Percentiles rank a stretch among this genome's conserved stretches.
Conservation (phyloP, 2,329 filamentous ascomycete species). For the Coniochaeta sp. region DNA sequence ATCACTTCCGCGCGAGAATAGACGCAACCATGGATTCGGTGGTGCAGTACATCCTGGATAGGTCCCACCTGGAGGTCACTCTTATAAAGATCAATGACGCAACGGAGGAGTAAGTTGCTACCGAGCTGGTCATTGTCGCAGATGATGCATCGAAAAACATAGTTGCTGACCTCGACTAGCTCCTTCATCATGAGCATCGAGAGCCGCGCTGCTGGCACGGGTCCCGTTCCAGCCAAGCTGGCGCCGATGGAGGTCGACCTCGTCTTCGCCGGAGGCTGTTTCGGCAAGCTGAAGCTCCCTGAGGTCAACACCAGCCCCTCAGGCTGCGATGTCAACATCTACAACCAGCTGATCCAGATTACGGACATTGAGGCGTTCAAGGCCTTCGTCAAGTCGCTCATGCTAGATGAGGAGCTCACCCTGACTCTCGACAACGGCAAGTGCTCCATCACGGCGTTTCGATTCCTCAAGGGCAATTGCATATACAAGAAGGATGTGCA, state of each 20-base stretch:
- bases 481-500: conserved; percentile 19
- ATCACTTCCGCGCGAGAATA: background rate
- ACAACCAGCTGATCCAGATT: conserved; percentile 20
- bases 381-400: conserved; percentile 22
- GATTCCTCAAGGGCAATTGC: conserved; percentile 12
- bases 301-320: conserved; percentile 18
- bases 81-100: conserved; percentile 21
- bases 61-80: conserved; percentile 18
- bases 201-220: conserved; percentile 20
- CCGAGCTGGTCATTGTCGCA: background rate
- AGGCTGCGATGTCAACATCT: conserved; percentile 17
- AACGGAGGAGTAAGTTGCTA: conserved; percentile 19
- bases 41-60: conserved; percentile 19
- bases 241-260: conserved; percentile 19
- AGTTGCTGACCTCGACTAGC: conserved; percentile 9
- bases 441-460: conserved; percentile 18
- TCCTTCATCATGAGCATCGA: conserved; percentile 21
- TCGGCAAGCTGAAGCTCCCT: conserved; percentile 22
- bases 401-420: conserved; percentile 17
- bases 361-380: conserved; percentile 18
- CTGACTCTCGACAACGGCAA: conserved; percentile 20
- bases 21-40: conserved; percentile 15
- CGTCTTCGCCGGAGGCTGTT: conserved; percentile 18
- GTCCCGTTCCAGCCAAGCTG: conserved; percentile 21
- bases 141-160: background rate